A percentile compares a stretch with the other conserved stretches of the same genome.
Evolutionary conservation across 2,329 filamentous ascomycete species (phyloP).

Genomic region (Aaosphaeria arxii): DNA sequence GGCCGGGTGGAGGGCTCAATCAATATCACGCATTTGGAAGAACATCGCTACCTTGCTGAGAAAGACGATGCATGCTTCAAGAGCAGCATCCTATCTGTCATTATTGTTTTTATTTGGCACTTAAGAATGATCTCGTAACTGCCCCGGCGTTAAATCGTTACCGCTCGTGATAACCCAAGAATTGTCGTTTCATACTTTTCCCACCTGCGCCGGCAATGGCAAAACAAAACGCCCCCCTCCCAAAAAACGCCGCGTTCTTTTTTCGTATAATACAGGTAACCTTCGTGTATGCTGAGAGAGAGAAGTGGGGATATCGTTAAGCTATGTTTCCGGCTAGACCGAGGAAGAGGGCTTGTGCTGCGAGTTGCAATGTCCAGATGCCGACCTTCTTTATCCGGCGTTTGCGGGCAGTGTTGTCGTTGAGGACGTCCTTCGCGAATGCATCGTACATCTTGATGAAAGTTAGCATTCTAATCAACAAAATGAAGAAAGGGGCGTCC

Average conservation of each 20-base stretch:
- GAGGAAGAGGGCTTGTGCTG: constrained; percentile 90
- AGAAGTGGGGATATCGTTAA: constrained; percentile 20
- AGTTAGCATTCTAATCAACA: constrained; percentile 1
- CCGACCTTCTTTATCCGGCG: constrained; percentile 90
- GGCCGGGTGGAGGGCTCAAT: too few relatives aligned
- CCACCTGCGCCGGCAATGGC: too few relatives aligned
- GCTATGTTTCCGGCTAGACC: constrained; percentile 83
- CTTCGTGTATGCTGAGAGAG: too few relatives aligned
- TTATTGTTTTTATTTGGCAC: too few relatives aligned
- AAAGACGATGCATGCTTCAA: too few relatives aligned
- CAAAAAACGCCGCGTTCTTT: neutral
- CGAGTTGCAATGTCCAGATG: constrained; percentile 90
- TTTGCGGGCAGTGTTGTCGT: constrained; percentile 83
- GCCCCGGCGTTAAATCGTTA: too few relatives aligned
- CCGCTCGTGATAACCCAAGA: too few relatives aligned
- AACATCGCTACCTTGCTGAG: too few relatives aligned
- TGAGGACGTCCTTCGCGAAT: constrained; percentile 86
- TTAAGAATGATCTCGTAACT: too few relatives aligned
- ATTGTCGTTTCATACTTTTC: too few relatives aligned
- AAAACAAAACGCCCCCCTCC: neutral
- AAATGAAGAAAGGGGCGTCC: neutral
- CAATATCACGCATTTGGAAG: too few relatives aligned
- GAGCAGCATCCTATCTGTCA: too few relatives aligned
- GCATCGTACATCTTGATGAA: constrained; percentile 74
- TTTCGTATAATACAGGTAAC: neutral